Evolutionary conservation across 768 basidiomycete genomes (phyloP).

Genomic region (Suillus sp.): DNA sequence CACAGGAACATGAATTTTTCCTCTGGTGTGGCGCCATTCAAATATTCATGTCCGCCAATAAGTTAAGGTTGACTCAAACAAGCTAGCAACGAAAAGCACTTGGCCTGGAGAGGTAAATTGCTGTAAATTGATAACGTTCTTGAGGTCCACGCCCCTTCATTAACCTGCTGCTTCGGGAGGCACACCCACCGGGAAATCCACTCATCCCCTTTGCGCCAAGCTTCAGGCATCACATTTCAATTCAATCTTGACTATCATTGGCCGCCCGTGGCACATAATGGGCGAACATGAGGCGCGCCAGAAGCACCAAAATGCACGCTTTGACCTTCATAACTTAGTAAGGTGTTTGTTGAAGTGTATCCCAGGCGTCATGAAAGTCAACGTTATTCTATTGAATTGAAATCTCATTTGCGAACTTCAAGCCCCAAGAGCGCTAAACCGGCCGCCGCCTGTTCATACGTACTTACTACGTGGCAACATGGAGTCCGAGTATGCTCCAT

Average conservation of each 20-base stretch:
- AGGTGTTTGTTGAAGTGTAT: background rate
- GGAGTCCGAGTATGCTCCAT: background rate
- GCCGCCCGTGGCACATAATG: background rate
- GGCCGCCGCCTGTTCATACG: background rate
- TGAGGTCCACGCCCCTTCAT: slow-evolving; percentile 5
- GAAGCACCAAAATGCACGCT: slow-evolving; percentile 22
- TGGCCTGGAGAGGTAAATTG: slow-evolving; percentile 5
- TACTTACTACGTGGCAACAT: slow-evolving; percentile 3
- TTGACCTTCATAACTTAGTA: background rate
- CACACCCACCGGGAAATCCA: slow-evolving; percentile 3
- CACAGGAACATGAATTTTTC: slow-evolving; percentile 36
- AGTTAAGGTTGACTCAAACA: slow-evolving; percentile 4
- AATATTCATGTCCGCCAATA: slow-evolving; percentile 5
- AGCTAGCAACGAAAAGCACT: slow-evolving; percentile 3
- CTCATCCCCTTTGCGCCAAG: slow-evolving; percentile 9
- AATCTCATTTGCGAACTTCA: background rate
- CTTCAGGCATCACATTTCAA: background rate
- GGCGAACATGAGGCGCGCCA: slow-evolving; percentile 31
- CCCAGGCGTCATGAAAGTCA: background rate
- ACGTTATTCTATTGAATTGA: slow-evolving; percentile 3
- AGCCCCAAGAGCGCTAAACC: background rate
- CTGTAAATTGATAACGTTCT: slow-evolving; percentile 9
- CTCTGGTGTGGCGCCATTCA: background rate
- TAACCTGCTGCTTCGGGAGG: slow-evolving; percentile 10
- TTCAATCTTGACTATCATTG: slow-evolving; percentile 7